phyloP scores from a whole-genome alignment of 2,329 filamentous ascomycete species.

The Grosmannia serpens region DNA sequence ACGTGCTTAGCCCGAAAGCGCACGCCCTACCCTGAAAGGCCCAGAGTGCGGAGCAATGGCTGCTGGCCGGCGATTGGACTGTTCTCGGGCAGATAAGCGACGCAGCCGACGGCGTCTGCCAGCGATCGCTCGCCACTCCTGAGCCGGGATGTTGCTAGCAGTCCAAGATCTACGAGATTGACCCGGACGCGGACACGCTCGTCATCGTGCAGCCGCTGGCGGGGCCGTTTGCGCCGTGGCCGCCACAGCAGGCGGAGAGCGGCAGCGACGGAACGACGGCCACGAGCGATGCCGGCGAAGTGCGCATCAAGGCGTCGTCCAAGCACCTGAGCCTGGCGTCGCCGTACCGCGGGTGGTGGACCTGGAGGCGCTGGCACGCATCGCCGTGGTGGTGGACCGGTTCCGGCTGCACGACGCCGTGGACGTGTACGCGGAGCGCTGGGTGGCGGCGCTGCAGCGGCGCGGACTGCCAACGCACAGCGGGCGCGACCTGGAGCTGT shows the following conservation, averaged over 20 bases:
- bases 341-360: conserved; percentile 18
- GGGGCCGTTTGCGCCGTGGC: conserved; percentile 15
- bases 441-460: conserved; percentile 22
- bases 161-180: conserved; percentile 23
- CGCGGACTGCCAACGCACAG: conserved; percentile 9
- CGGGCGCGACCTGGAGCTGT: conserved; percentile 16
- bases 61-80: background rate
- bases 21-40: conserved; percentile 5
- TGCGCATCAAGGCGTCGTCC: conserved; percentile 24
- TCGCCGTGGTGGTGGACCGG: conserved; percentile 31
- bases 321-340: conserved; percentile 25
- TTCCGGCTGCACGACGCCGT: conserved; percentile 30
- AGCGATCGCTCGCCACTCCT: background rate
- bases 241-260: background rate
- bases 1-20: conserved; percentile 6
- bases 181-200: conserved; percentile 22
- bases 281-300: conserved; percentile 6
- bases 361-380: conserved; percentile 30
- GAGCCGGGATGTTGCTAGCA: background rate
- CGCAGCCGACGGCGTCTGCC: background rate
- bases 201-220: conserved; percentile 17
- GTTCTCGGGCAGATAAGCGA: background rate
- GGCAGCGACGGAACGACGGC: background rate
- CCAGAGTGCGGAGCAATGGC: background rate
- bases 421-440: conserved; percentile 27